phyloP scores from a whole-genome alignment of 176 grass and related monocot genomes.

The Triticum timopheevii region DNA sequence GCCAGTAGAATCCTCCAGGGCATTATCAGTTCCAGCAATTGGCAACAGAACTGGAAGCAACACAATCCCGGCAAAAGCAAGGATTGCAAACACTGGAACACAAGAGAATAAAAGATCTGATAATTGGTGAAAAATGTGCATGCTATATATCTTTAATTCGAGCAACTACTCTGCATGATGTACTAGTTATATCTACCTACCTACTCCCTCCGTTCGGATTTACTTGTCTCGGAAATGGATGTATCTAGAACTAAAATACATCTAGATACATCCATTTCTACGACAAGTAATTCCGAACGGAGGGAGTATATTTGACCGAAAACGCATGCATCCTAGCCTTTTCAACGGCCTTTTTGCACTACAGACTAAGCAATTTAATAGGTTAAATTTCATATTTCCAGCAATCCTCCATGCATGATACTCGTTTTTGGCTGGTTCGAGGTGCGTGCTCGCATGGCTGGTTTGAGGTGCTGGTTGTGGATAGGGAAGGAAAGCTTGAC shows the following conservation, averaged over 20 bases:
- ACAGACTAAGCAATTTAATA: background rate
- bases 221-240: too few species aligned
- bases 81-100: slow-evolving; percentile 75
- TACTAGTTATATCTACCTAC: background rate
- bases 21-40: slow-evolving; percentile 60
- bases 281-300: too few species aligned
- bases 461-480: too few species aligned
- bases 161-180: background rate
- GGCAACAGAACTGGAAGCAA: slow-evolving; percentile 82
- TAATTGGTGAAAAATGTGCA: background rate
- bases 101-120: slow-evolving; percentile 7
- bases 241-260: too few species aligned
- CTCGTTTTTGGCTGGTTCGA: too few species aligned
- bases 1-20: background rate
- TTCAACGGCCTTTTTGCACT: background rate
- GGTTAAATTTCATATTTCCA: background rate
- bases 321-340: background rate
- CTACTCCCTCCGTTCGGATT: too few species aligned
- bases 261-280: too few species aligned
- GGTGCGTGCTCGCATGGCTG: too few species aligned
- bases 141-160: too few species aligned
- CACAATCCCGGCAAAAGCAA: slow-evolving; percentile 66
- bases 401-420: background rate
- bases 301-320: background rate
- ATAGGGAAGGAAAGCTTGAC: too few species aligned